Conservation (phyloP, 805 yeast species). For the Debaryomyces castellii region DNA sequence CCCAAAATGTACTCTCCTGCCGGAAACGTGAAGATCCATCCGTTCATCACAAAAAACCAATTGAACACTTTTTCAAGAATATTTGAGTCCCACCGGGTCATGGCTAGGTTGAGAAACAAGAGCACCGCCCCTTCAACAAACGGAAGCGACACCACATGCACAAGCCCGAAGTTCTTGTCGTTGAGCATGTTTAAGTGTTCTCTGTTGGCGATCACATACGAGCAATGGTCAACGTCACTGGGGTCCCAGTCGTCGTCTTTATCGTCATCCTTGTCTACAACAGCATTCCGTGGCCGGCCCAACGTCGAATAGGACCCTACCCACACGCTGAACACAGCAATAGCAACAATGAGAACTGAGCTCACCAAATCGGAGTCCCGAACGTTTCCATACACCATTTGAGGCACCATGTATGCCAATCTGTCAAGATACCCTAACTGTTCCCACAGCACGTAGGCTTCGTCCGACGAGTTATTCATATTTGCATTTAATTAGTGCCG, state of each 20-base stretch:
- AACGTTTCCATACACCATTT: not conserved
- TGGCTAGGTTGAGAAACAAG: conserved; percentile 33
- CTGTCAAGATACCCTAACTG: conserved; percentile 1
- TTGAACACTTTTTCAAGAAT: conserved; percentile 20
- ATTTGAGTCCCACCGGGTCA: not conserved
- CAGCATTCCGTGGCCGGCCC: conserved; percentile 22
- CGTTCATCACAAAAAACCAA: conserved; percentile 31
- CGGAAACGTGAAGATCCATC: conserved; percentile 30
- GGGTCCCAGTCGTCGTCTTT: conserved; percentile 13
- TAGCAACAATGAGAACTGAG: conserved; percentile 13
- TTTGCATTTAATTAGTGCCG: not conserved
- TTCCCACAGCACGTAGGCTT: not conserved
- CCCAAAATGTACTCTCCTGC: conserved; percentile 27
- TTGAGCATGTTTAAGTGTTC: conserved; percentile 5
- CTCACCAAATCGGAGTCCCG: conserved; percentile 5
- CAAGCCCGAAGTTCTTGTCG: conserved; percentile 6
- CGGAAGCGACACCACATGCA: conserved; percentile 43
- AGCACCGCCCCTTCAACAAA: conserved; percentile 41
- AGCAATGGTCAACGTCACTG: conserved; percentile 17
- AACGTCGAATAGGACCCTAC: conserved; percentile 20
- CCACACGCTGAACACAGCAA: conserved; percentile 21
- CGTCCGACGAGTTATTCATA: not conserved
- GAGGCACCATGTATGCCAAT: not conserved
- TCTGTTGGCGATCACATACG: conserved; percentile 1
- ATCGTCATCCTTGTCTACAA: conserved; percentile 15